Base-by-base conservation (phyloP, 306 rosid genomes). In the Rosa rugosa region DNA sequence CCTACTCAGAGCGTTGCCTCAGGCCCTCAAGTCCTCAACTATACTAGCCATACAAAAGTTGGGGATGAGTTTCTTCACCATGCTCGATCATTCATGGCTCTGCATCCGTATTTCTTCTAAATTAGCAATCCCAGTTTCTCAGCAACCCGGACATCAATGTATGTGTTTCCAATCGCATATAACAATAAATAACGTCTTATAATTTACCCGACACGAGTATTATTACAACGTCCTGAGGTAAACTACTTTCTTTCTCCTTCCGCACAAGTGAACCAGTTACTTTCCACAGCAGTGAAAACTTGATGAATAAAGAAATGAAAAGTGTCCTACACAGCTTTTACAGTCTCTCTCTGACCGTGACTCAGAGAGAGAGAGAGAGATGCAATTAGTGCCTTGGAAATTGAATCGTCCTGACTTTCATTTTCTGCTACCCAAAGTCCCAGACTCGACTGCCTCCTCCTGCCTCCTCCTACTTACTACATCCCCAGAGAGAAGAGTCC, bases 391-490 rank as follows among this genome's bases (percentile, higher is more conserved):
- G 81, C 81, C 22, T 79, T 25, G 86, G 83, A 46, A 83, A 79
- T 83, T 75, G 86, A 10, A 70, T 14, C 57, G 11, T 54, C 46
- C 75, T 79, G 77, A 63, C 80, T 75, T 79, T 8, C 79, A 42
- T 83, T 75, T 83, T 54, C 81, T 17, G 60, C 75, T 34, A 65
- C 80, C 75, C 77, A 64, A 50, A 44, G 66, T 13, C 79, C 83
- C 69, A 75, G 75, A 73, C 69, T 71, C 47, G 42, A 56, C 69
- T 64, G 53, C 11, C 68, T 14, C 22, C 56, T 45, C 54, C 75
- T 27, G 57, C 41, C 40, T 45, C 56, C 8, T 49, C 63, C 45
- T 59, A 17, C 69, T 46, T 31, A 46, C 60, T 62, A 46, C 45
- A 27, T 1, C n/a, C 79, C 62, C 59, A 75, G 11, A 75, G 20